Percentiles rank a stretch among this genome's conserved stretches.
phyloP scores from a whole-genome alignment of 148 eudicot species.

The Euryodendron excelsum region DNA sequence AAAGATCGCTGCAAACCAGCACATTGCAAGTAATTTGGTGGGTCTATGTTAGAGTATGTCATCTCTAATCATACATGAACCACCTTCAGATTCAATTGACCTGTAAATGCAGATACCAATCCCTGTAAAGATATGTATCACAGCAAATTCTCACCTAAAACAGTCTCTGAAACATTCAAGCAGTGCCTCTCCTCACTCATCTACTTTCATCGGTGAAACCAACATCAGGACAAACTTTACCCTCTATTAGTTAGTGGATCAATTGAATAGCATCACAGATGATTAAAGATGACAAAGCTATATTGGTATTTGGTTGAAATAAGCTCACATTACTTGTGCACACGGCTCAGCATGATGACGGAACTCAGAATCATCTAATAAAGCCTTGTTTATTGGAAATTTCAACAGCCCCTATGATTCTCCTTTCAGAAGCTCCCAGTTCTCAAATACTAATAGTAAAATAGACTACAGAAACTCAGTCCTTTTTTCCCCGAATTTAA shows the following conservation, averaged over 20 bases:
- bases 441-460: slow-evolving; percentile 5
- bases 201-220: slow-evolving; percentile 8
- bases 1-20: neutral
- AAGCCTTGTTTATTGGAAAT: slow-evolving; percentile 78
- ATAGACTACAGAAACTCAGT: slow-evolving; percentile 1
- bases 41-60: neutral
- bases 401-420: slow-evolving; percentile 83
- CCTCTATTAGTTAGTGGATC: neutral
- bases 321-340: slow-evolving; percentile 61
- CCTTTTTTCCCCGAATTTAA: slow-evolving; percentile 1
- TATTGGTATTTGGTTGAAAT: neutral
- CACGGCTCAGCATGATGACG: slow-evolving; percentile 76
- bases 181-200: neutral
- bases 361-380: slow-evolving; percentile 79
- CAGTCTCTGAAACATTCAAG: neutral
- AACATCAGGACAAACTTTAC: neutral
- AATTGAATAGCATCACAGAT: neutral
- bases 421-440: slow-evolving; percentile 81
- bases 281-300: neutral
- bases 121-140: neutral
- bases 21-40: neutral
- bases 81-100: neutral
- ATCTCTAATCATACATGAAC: slow-evolving; percentile 4
- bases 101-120: neutral
- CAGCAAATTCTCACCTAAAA: neutral